phyloP scores from a whole-genome alignment of 176 grass and related monocot species.

The Secale cereale region DNA sequence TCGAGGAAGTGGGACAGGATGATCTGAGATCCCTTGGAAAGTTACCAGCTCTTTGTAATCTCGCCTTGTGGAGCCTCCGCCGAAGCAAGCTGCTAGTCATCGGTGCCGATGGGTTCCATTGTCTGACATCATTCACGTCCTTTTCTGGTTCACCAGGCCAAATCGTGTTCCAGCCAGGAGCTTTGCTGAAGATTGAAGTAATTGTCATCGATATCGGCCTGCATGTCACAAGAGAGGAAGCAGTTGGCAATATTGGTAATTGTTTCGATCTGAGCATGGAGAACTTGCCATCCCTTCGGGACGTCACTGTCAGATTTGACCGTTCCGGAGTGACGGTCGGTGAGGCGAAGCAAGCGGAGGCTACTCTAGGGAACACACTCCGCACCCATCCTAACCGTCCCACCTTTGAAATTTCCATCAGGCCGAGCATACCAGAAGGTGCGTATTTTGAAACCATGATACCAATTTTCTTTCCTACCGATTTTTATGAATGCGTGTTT shows the following conservation, averaged over 20 bases:
- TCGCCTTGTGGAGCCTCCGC: neutral
- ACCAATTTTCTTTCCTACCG: too few relatives aligned
- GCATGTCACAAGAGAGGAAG: neutral
- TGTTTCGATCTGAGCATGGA: neutral
- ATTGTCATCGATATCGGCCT: neutral
- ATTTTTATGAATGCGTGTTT: too few relatives aligned
- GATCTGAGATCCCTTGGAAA: neutral
- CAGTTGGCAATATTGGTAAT: neutral
- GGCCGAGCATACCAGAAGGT: too few relatives aligned
- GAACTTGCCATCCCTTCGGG: neutral
- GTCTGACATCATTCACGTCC: neutral
- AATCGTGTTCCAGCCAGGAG: neutral
- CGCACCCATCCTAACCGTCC: too few relatives aligned
- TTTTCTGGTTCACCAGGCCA: accelerated
- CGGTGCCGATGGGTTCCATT: neutral
- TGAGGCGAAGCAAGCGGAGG: too few relatives aligned
- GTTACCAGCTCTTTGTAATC: neutral
- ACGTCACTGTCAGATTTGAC: accelerated
- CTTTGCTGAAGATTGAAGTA: too few relatives aligned
- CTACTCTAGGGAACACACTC: too few relatives aligned
- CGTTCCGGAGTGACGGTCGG: too few relatives aligned
- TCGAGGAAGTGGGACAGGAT: neutral
- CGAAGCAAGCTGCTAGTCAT: neutral
- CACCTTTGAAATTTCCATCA: too few relatives aligned
- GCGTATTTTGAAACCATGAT: too few relatives aligned